phyloP scores from a whole-genome alignment of 805 yeast species.

The Wickerhamomyces canadensis region DNA sequence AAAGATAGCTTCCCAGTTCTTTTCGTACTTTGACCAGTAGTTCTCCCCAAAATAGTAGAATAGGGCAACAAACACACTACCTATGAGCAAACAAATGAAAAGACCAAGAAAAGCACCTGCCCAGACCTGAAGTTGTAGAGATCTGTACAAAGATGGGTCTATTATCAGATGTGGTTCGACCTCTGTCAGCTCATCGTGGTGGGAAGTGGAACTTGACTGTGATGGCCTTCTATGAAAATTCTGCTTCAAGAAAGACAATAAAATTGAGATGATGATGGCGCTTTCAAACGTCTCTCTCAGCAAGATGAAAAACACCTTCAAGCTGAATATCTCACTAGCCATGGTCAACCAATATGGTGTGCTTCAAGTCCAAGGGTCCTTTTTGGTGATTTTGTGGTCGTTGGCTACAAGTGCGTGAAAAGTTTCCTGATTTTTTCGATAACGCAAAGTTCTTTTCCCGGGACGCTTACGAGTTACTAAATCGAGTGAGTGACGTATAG shows the following conservation, averaged over 20 bases:
- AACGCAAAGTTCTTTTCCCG: slow-evolving; percentile 1
- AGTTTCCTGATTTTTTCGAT: too few relatives aligned
- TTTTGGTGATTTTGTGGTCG: too few relatives aligned
- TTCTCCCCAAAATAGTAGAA: slow-evolving; percentile 80
- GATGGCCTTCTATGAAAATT: slow-evolving; percentile 45
- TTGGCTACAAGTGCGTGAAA: too few relatives aligned
- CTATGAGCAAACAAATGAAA: slow-evolving; percentile 63
- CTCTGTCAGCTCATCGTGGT: background rate
- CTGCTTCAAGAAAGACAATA: slow-evolving; percentile 86
- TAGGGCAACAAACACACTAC: slow-evolving; percentile 62
- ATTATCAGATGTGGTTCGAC: slow-evolving; percentile 20
- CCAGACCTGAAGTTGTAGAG: slow-evolving; percentile 69
- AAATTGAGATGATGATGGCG: slow-evolving; percentile 82
- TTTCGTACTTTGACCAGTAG: slow-evolving; percentile 81
- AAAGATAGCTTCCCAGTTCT: slow-evolving; percentile 86
- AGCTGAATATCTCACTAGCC: slow-evolving; percentile 31
- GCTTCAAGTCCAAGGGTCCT: too few relatives aligned
- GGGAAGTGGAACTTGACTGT: background rate
- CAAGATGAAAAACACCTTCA: slow-evolving; percentile 74
- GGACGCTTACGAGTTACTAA: too few relatives aligned
- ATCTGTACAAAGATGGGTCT: slow-evolving; percentile 30
- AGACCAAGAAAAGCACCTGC: slow-evolving; percentile 75
- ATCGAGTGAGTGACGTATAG: too few relatives aligned
- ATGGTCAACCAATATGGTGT: too few relatives aligned
- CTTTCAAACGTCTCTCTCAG: slow-evolving; percentile 94